A percentile compares a stretch with the other conserved stretches of the same genome.
These are phyloP conservation scores for Taphrina wiesneri DNA, from an alignment of 1,139 yeast genomes.

Conservation along the genomic window DNA sequence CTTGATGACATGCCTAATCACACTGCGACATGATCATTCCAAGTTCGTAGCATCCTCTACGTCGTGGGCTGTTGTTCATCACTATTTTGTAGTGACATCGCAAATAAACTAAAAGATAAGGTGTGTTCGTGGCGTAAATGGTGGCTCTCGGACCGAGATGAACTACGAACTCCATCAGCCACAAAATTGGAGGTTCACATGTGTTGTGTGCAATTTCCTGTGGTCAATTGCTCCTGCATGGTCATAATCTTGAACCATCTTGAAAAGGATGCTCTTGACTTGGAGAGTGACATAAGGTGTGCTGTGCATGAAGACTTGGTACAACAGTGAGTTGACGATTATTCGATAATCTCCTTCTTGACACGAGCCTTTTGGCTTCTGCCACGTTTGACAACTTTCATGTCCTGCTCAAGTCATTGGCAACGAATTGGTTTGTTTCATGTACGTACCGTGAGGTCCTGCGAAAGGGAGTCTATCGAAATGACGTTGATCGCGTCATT, in stretches of 20 bases:
- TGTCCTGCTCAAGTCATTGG: no score
- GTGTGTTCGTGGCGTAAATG: background rate
- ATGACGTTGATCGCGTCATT: background rate
- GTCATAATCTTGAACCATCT: no score
- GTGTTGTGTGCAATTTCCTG: background rate
- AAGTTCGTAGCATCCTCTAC: no score
- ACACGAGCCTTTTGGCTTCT: background rate
- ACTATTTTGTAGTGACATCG: no score
- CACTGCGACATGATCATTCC: no score
- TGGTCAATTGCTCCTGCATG: no score
- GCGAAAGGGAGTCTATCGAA: background rate
- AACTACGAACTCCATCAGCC: background rate
- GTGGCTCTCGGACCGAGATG: background rate
- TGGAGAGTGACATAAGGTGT: no score
- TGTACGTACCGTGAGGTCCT: background rate
- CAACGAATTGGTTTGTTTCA: background rate
- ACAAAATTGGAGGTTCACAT: background rate
- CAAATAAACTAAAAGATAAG: background rate
- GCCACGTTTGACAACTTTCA: background rate
- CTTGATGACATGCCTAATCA: no score
- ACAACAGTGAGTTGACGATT: background rate
- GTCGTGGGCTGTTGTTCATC: no score
- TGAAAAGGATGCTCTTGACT: no score
- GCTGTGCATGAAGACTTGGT: no score
- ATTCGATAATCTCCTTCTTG: background rate